Evolutionary conservation across 192 early-diverging fungal species (phyloP), one percentile per base, ranked within the genome.

Genomic region (Mortierella hygrophila): DNA sequence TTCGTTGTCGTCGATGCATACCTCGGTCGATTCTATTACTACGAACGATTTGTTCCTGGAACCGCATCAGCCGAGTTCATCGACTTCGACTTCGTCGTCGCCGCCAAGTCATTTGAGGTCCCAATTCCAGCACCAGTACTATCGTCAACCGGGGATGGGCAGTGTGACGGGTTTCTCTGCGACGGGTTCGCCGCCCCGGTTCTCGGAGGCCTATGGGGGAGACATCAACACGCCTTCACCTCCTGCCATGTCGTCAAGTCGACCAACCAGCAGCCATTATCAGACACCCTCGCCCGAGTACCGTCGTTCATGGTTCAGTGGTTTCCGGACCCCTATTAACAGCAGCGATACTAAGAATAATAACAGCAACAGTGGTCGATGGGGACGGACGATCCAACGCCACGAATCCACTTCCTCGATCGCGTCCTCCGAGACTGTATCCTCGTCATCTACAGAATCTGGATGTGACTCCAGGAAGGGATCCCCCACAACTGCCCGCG

Each of bases 121-220:
- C 21, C 80, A 81, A 26, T 76, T 75, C 40, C 74, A 81, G 68
- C 80, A 81, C 40, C 80, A 76, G 80, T 76, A 81, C 52, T 75
- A 74, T 29, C 44, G 72, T 35, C 40, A 23, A 6, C 20, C 70
- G 55, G 60, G 60, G 0, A 65, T 32, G 9, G 29, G 60, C 7
- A 65, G 60, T 41, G 72, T 21, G 18, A n/a, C 47, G 21, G 29
- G 15, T 18, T 74, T 72, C 6, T 68, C 79, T 26, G 70, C 40
- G 1, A 44, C 54, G 15, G 70, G 52, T 29, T 79, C 72, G 32
- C 79, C 79, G 23, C 16, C 44, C 0, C 63, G 41, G 15, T 80
- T 80, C 38, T 16, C 71, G 8, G 79, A 80, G 9, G 79, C 46
- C 37, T 79, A 79, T 35, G 60, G 60, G 13, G 11, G 10, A 16